Conservation (phyloP, 1,284 basidiomycete genomes). For the Puccinia brachypodii region DNA sequence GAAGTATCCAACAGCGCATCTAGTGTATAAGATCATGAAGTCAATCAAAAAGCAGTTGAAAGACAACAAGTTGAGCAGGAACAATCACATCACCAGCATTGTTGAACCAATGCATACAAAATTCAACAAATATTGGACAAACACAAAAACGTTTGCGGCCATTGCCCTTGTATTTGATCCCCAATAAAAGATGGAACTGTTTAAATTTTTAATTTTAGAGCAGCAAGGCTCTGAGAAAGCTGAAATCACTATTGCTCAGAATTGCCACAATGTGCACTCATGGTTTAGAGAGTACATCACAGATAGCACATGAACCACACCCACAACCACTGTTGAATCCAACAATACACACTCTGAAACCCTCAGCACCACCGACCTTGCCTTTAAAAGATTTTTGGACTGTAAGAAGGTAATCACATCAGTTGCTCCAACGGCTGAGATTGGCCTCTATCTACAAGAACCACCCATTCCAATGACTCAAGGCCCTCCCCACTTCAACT, state of each 20-base stretch:
- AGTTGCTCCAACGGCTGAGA: background rate
- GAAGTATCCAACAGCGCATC: background rate
- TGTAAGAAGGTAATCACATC: background rate
- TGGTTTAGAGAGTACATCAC: background rate
- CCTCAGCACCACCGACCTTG: too few species aligned
- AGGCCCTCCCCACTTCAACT: background rate
- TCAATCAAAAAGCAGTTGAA: background rate
- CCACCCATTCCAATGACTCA: background rate
- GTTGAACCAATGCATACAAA: background rate
- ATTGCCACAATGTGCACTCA: background rate
- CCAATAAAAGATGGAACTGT: background rate
- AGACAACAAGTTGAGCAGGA: background rate
- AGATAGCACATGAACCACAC: background rate
- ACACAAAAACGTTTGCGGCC: background rate
- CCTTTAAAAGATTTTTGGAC: background rate
- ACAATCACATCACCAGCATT: too few species aligned
- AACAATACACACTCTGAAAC: too few species aligned
- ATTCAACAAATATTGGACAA: background rate
- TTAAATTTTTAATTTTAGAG: background rate
- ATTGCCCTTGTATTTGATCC: background rate
- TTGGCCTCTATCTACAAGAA: background rate
- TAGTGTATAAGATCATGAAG: background rate
- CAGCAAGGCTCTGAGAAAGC: background rate
- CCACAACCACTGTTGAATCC: background rate
- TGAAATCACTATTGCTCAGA: background rate